Percentiles rank a stretch among this genome's conserved stretches.
Conservation (phyloP, 306 rosid species). For the Dalbergia oliveri region DNA sequence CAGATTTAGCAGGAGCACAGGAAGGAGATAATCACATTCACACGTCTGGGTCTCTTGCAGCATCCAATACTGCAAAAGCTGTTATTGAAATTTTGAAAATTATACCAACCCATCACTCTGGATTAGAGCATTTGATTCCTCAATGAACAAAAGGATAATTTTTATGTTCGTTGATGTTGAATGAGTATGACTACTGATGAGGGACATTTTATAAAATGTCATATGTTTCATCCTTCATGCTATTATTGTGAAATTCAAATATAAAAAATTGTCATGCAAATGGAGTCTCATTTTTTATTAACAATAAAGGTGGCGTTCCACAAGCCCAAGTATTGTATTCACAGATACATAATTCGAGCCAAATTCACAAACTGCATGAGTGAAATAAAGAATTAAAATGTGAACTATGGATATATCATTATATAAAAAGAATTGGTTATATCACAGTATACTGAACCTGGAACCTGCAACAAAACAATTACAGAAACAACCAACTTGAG, state of each 20-base stretch:
- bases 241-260: background rate
- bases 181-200: background rate
- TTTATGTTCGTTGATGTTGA: background rate
- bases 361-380: background rate
- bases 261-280: background rate
- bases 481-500: background rate
- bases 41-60: conserved; percentile 57
- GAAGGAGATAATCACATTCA: conserved; percentile 46
- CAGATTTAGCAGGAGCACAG: conserved; percentile 64
- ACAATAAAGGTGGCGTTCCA: background rate
- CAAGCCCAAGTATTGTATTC: background rate
- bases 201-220: background rate
- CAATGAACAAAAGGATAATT: background rate
- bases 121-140: background rate
- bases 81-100: conserved; percentile 47
- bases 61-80: conserved; percentile 53
- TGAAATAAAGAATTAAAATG: background rate
- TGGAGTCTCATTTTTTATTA: background rate
- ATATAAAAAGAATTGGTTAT: background rate
- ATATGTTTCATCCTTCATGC: background rate
- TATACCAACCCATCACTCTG: background rate
- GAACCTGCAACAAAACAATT: background rate
- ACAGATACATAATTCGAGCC: background rate
- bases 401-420: background rate
- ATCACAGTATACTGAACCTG: background rate